Percentiles rank a stretch among this genome's conserved stretches.
These are phyloP conservation scores for Parachaetomium inaequale DNA, from an alignment of 495 filamentous ascomycete genomes.

Conservation along the genomic window DNA sequence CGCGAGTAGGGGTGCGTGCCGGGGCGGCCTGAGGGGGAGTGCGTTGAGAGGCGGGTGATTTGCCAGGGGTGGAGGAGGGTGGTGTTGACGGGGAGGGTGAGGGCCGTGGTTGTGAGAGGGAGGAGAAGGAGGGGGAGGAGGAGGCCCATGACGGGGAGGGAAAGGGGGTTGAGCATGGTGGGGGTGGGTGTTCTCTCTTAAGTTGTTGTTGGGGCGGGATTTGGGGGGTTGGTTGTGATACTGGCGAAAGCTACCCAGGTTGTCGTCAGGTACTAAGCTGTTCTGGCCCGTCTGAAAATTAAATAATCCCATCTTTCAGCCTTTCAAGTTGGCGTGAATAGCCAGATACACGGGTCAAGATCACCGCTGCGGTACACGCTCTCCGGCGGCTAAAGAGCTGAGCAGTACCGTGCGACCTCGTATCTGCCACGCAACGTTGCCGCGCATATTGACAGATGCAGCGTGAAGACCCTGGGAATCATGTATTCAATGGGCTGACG, in stretches of 20 bases:
- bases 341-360: not conserved
- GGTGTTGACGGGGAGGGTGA: not conserved
- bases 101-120: not conserved
- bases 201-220: not conserved
- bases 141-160: not conserved
- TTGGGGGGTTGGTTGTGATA: not conserved
- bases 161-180: not conserved
- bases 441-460: not conserved
- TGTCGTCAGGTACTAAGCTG: too few relatives aligned
- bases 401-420: not conserved
- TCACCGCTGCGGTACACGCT: not conserved
- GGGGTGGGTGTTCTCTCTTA: not conserved
- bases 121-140: not conserved
- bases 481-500: not conserved
- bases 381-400: conserved; percentile 1
- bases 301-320: not conserved
- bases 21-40: conserved; percentile 1
- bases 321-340: not conserved
- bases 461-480: not conserved
- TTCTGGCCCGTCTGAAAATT: not conserved
- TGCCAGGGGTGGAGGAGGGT: not conserved
- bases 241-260: too few relatives aligned
- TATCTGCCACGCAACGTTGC: conserved; percentile 9
- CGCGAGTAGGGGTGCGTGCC: not conserved
- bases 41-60: not conserved